Base-by-base conservation (phyloP, 768 basidiomycete genomes). In the Collybia nuda region DNA sequence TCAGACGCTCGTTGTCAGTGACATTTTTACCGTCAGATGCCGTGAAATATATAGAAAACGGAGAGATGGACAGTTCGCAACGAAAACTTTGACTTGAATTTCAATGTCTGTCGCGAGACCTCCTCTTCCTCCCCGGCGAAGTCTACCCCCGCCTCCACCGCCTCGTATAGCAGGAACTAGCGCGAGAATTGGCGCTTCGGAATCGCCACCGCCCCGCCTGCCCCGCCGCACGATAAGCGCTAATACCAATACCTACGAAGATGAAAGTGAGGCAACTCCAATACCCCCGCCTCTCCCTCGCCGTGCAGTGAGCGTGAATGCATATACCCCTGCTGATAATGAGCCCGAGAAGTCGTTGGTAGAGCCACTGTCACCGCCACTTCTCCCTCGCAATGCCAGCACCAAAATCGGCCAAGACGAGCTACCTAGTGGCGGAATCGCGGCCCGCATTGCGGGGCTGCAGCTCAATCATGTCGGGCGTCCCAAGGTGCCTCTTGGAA, bases 381-480 rank as follows among this genome's bases (percentile, higher is more conserved):
- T 26, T 2, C 7, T 23, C 5, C 46, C 36, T 38, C 23, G 46
- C 24, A 39, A 18, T 17, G n/a, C 37, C 12, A 47, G 38, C 15
- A 4, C 14, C 18, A 36, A 17, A 6, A 39, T 26, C 9, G 14
- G 3, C 28, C 32, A 55, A 12, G 45, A 48, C 42, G 46, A 56
- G 38, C 37, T 32, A 15, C 51, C 44, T 29, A 26, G 53, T 15
- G 40, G 3, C 28, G 58, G 63, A 9, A 65, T 72, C 48, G 63
- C 64, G 37, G 65, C 66, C 37, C 59, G 67, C 22, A 69, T 72
- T 37, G 67, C 67, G 3, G 64, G 52, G 29, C 54, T 72, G 28
- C 63, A 64, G 21, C 50, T 66, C 5, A 55, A 59, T 44, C 63
- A 62, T 19, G 53, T 63, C 18, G 59, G 51, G 22, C 59, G 52